phyloP scores from a whole-genome alignment of 495 filamentous ascomycete species.

The Venustampulla echinocandica region DNA sequence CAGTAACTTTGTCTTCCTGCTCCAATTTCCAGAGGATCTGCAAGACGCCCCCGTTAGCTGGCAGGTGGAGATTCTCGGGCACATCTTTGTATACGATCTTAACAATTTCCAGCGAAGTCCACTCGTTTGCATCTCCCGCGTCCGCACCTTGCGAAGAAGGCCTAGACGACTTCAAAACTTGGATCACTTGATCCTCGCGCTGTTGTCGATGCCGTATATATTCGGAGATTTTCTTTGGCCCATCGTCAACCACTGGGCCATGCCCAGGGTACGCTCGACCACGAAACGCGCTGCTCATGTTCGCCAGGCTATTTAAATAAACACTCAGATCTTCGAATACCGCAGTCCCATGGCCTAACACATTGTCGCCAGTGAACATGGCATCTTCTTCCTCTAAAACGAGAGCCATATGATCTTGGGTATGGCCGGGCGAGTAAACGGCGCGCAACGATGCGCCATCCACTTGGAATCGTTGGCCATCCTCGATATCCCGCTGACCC shows the following conservation, averaged over 20 bases:
- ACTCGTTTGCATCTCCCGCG: slow-evolving; percentile 25
- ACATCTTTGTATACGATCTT: slow-evolving; percentile 76
- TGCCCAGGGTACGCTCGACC: slow-evolving; percentile 86
- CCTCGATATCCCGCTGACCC: slow-evolving; percentile 46
- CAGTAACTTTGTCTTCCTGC: slow-evolving; percentile 51
- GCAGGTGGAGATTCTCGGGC: slow-evolving; percentile 60
- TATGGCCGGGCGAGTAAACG: slow-evolving; percentile 76
- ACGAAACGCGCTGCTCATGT: slow-evolving; percentile 55
- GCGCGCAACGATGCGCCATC: slow-evolving; percentile 72
- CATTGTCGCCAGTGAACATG: slow-evolving; percentile 91
- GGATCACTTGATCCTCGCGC: slow-evolving; percentile 74
- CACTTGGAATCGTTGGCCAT: slow-evolving; percentile 65
- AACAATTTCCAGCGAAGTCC: slow-evolving; percentile 74
- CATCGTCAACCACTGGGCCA: slow-evolving; percentile 64
- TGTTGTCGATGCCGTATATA: slow-evolving; percentile 74
- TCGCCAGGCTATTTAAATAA: slow-evolving; percentile 65
- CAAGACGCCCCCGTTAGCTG: slow-evolving; percentile 60
- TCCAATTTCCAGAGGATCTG: slow-evolving; percentile 64
- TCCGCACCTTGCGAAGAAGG: slow-evolving; percentile 22
- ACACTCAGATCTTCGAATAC: slow-evolving; percentile 76
- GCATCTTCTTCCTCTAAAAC: slow-evolving; percentile 67
- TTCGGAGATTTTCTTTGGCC: slow-evolving; percentile 55
- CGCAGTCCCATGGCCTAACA: slow-evolving; percentile 86
- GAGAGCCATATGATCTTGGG: slow-evolving; percentile 75
- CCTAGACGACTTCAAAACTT: slow-evolving; percentile 45